A percentile compares a stretch with the other conserved stretches of the same genome.
phyloP scores from a whole-genome alignment of 305 asterid genomes.

The Fraxinus floribunda region DNA sequence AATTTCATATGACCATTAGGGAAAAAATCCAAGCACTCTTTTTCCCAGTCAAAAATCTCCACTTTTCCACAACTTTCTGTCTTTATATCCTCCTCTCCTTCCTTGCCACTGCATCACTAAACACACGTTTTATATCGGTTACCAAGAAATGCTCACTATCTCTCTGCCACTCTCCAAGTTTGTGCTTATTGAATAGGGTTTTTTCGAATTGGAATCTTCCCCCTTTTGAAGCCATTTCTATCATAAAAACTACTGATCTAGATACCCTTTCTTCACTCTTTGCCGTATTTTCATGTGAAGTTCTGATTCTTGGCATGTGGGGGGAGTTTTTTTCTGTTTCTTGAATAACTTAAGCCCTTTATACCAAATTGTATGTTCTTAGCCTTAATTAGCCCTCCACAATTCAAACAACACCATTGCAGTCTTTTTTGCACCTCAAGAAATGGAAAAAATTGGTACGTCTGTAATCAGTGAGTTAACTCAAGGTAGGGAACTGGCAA shows the following conservation, averaged over 20 bases:
- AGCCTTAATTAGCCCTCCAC: constrained; percentile 9
- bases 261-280: background rate
- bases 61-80: constrained; percentile 37
- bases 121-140: background rate
- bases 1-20: background rate
- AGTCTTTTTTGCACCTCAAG: background rate
- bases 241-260: background rate
- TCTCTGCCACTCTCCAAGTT: constrained; percentile 16
- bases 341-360: constrained; percentile 20
- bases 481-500: constrained; percentile 64
- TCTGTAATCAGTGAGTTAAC: constrained; percentile 41
- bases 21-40: background rate
- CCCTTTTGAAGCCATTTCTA: constrained; percentile 17
- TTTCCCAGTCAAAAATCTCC: constrained; percentile 30
- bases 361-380: background rate
- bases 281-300: background rate
- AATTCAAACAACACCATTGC: background rate
- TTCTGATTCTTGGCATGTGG: background rate
- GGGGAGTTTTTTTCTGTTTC: background rate
- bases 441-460: constrained; percentile 45
- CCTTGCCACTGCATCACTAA: constrained; percentile 19
- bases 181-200: background rate
- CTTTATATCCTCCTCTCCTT: constrained; percentile 25
- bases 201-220: background rate
- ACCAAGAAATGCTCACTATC: background rate